Evolutionary conservation across 306 rosid genomes (phyloP).

Genomic region (Abrus precatorius): DNA sequence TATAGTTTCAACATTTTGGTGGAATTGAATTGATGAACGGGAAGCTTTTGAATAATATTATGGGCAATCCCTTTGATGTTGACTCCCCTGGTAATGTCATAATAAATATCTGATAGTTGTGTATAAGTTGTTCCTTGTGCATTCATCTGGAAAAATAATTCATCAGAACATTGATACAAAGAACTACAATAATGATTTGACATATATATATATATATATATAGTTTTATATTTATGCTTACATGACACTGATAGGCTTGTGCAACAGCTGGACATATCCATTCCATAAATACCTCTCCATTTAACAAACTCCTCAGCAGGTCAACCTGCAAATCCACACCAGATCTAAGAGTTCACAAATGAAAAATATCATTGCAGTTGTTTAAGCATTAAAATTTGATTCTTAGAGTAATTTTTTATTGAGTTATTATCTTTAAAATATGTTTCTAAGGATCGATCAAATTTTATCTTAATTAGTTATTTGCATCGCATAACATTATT

Average conservation of each 20-base stretch:
- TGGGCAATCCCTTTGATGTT: constrained; percentile 19
- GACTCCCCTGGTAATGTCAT: not conserved
- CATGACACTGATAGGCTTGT: constrained; percentile 45
- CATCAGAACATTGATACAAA: not conserved
- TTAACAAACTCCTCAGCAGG: constrained; percentile 26
- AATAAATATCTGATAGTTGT: constrained; percentile 32
- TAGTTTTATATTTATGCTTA: not conserved
- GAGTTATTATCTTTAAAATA: not conserved
- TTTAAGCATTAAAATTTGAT: not conserved
- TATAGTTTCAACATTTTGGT: not conserved
- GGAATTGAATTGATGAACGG: constrained; percentile 37
- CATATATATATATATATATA: no score
- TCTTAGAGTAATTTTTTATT: not conserved
- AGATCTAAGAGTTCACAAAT: not conserved
- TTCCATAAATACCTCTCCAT: constrained; percentile 46
- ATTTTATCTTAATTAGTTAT: no score
- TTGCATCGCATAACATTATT: no score
- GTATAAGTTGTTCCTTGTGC: constrained; percentile 36
- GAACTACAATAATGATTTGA: not conserved
- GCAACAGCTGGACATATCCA: constrained; percentile 43
- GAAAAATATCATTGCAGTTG: constrained; percentile 1
- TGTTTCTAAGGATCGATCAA: no score
- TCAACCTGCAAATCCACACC: constrained; percentile 38
- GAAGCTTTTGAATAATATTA: constrained; percentile 34
- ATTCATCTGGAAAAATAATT: constrained; percentile 17